Evolutionary conservation across 306 rosid genomes (phyloP), one percentile per base, ranked within the genome.

Genomic region (Fragaria nilgerrensis): DNA sequence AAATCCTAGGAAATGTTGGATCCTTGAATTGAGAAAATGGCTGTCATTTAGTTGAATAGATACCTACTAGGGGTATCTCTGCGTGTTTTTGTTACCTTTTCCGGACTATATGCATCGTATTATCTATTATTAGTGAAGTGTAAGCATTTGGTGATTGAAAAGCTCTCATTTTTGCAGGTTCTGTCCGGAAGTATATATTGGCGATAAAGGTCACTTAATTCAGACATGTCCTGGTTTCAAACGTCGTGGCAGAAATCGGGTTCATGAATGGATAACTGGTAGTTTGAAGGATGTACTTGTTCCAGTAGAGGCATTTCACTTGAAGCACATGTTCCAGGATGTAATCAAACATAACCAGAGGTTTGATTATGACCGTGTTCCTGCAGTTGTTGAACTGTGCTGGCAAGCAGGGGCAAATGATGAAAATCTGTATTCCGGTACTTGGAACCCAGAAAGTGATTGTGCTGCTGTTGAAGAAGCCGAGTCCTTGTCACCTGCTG

Each of bases 341-440:
- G 87, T 94, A 82, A 88, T 92, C 73, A 82, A 76, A 72, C 97
- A 92, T 72, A 22, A 88, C 19, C 84, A 94, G 70, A 89, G 97
- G 89, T 92, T 94, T 78, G 95, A 92, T 86, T 84, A 82, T 74
- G 95, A 90, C 37, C 93, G 95, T 58, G 84, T 94, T 78, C 91
- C 98, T 58, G 97, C 97, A 29, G 96, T 90, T 50, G 85, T 89
- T 3, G 96, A 92, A 90, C 80, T 94, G 66, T 92, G 97, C 81
- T 86, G 90, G 93, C 99, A 92, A 81, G 98, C 96, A 59, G 93
- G 97, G 68, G 97, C 76, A 39, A 41, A 77, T 43, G 77, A 79
- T 66, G 86, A 82, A 77, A 76, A 72, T 61, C 67, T 70, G 34
- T 36, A 62, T 64, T 74, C 88, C 17, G 68, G 78, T 74, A 81